These are phyloP conservation scores for Leucosporidium scottii DNA, from an alignment of 768 basidiomycete species.

Conservation along the genomic window DNA sequence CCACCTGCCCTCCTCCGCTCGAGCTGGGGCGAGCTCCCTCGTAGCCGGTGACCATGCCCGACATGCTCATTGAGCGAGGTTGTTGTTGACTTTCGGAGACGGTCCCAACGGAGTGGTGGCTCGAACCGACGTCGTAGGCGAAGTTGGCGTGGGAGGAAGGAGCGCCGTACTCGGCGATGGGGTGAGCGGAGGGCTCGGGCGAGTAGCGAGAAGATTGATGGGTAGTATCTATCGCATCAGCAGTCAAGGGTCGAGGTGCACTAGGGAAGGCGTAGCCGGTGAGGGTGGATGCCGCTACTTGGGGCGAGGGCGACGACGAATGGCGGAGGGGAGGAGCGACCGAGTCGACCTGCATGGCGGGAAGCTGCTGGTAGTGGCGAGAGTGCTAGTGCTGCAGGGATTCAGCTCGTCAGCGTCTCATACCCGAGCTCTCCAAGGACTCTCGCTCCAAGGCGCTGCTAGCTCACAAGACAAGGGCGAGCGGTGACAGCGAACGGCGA, in stretches of 20 bases:
- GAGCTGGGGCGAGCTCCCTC: neutral
- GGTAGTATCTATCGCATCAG: neutral
- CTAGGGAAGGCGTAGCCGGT: neutral
- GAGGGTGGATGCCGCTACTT: neutral
- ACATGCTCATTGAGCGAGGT: neutral
- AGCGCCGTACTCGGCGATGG: neutral
- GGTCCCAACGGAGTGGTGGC: neutral
- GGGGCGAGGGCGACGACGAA: neutral
- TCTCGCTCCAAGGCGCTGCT: no score
- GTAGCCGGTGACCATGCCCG: neutral
- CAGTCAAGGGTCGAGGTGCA: neutral
- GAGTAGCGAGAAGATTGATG: neutral
- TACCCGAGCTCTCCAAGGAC: no score
- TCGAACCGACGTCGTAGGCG: no score
- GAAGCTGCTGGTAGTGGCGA: no score
- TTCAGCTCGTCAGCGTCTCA: no score
- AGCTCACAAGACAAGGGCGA: no score
- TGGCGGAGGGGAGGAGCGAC: neutral
- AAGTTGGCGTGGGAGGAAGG: no score
- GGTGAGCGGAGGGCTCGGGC: neutral
- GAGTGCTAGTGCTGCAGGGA: no score
- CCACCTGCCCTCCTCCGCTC: neutral
- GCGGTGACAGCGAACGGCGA: no score
- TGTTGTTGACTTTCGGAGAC: neutral
- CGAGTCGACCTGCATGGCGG: constrained; percentile 5